Conservation (phyloP, 768 basidiomycete genomes). For the Phaffia australis region DNA sequence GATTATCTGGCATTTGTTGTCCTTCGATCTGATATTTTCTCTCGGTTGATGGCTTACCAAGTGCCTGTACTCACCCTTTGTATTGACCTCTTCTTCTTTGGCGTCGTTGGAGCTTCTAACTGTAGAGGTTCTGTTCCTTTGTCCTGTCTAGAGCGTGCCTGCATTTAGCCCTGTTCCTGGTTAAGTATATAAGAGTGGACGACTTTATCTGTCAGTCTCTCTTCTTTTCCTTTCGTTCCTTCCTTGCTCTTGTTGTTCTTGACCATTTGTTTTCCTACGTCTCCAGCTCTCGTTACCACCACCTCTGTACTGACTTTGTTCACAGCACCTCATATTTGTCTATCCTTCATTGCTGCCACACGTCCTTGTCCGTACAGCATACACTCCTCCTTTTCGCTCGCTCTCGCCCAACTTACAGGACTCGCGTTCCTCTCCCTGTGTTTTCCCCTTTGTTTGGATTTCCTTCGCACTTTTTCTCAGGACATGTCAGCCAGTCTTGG, state of each 20-base stretch:
- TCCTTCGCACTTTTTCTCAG: too few species aligned
- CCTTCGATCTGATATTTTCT: not conserved
- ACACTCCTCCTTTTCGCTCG: not conserved
- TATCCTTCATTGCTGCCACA: not conserved
- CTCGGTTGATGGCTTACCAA: not conserved
- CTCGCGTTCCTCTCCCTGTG: not conserved
- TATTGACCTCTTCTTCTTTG: not conserved
- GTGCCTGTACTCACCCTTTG: too few species aligned
- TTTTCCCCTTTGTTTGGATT: too few species aligned
- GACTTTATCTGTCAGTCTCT: not conserved
- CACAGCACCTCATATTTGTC: not conserved
- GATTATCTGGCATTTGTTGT: not conserved
- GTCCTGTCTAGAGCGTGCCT: too few species aligned
- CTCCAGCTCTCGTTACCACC: not conserved
- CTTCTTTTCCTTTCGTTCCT: not conserved
- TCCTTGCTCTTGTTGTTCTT: not conserved
- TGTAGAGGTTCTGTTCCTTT: too few species aligned
- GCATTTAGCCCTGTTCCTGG: too few species aligned
- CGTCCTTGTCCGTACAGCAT: not conserved
- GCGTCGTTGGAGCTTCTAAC: too few species aligned
- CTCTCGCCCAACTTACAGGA: not conserved
- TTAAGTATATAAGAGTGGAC: too few species aligned
- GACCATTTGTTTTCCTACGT: not conserved
- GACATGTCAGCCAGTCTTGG: too few species aligned
- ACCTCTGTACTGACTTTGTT: not conserved